A percentile compares a stretch with the other conserved stretches of the same genome.
Evolutionary conservation across 352 stramenopile species (phyloP).

Genomic region (Pythium rishiriense): DNA sequence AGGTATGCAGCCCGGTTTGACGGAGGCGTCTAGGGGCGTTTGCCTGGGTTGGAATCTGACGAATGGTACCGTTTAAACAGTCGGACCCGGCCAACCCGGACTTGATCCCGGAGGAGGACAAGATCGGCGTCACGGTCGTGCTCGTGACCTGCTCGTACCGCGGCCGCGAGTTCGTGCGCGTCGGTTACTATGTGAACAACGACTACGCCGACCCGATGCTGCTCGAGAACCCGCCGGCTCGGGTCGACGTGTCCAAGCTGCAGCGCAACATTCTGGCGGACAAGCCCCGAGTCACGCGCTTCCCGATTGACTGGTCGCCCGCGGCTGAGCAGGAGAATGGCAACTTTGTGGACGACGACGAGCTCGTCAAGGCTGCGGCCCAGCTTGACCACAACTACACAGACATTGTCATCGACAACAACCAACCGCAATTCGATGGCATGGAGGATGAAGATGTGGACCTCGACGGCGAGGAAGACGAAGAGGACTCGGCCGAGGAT

Average conservation of each 20-base stretch:
- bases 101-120: constrained; percentile 94
- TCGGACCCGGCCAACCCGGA: constrained; percentile 92
- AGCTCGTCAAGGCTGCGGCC: constrained; percentile 83
- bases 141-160: constrained; percentile 98
- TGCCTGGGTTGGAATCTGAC: no score
- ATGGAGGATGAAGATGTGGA: constrained; percentile 69
- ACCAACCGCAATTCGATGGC: constrained; percentile 39
- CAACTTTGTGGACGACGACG: constrained; percentile 79
- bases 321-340: constrained; percentile 41
- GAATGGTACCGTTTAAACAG: no score
- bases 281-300: constrained; percentile 94
- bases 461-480: constrained; percentile 62
- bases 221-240: constrained; percentile 74
- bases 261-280: constrained; percentile 96
- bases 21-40: no score
- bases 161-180: constrained; percentile 96
- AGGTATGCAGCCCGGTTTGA: no score
- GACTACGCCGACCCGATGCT: constrained; percentile 94
- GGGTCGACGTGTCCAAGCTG: constrained; percentile 92
- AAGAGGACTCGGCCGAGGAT: constrained; percentile 49
- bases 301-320: constrained; percentile 96
- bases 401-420: constrained; percentile 85
- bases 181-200: constrained; percentile 99
- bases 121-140: constrained; percentile 98
- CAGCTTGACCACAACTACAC: constrained; percentile 88